Base-by-base conservation (phyloP, 2,329 filamentous ascomycete genomes). In the Ophiostoma piceae region DNA sequence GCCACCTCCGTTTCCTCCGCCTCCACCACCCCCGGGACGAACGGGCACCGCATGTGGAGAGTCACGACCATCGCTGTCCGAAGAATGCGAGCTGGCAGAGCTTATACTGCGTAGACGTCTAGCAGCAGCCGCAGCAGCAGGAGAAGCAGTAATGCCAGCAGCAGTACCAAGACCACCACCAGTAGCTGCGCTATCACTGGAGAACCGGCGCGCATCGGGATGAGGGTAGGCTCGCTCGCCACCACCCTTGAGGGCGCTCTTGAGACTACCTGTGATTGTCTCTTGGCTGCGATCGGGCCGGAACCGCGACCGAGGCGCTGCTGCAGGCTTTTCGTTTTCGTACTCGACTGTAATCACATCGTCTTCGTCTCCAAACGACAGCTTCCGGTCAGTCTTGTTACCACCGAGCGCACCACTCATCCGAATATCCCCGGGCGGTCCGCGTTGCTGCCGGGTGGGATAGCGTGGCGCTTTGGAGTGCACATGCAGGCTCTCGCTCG, bases 401-500 rank as follows among this genome's bases (percentile, higher is more conserved):
- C 16, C 26, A 6, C 32, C 32, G 32, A 68, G 37, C 22, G 67
- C 67, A 16, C 67, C 67, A 60, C 67, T 68, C 67, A 68, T 68
- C 0, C 16, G 35, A 1, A 47, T 16, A n/a, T 35, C 26, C 37
- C 26, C n/a, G 14, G 29, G 54, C 54, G 67, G 19, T n/a, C 29
- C 26, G 14, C 66, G 66, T 43, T 54, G 16, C 7, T 16, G 67
- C 3, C 47, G 47, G 12, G 67, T 64, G 9, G 69, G 65, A 16
- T 60, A 32, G 3, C 60, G 67, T 1, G 54, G 67, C 4, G 67
- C 37, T 29, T 68, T 66, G n/a, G 67, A 43, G 67, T 71, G 64
- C 64, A 71, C 70, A 54, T 71, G 70, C n/a, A 71, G 19, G n/a
- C 39, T 67, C 22, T 68, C 67, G 37, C 57, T 62, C 8, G 62